Evolutionary conservation across 257 asterid genomes (phyloP).

Genomic region (Solanum arcanum): DNA sequence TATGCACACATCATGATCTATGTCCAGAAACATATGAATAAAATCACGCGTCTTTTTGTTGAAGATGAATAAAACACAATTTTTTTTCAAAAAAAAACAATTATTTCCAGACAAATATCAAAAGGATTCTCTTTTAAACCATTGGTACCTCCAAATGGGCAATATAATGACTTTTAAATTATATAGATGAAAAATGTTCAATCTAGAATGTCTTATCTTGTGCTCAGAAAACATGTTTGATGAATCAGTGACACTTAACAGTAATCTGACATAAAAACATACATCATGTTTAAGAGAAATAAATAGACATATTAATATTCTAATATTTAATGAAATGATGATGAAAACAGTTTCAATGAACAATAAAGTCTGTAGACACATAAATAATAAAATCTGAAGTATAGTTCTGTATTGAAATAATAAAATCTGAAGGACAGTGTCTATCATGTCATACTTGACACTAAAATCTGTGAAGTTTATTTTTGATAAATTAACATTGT

Average conservation of each 20-base stretch:
- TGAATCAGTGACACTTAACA: neutral
- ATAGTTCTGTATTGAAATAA: neutral
- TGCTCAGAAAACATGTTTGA: neutral
- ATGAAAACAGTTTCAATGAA: neutral
- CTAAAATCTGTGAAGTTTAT: neutral
- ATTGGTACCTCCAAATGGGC: neutral
- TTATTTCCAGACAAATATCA: neutral
- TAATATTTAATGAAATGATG: neutral
- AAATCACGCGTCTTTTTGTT: neutral
- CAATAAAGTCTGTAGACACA: neutral
- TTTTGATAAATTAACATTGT: neutral
- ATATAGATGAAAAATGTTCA: neutral
- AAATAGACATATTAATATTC: neutral
- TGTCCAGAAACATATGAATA: neutral
- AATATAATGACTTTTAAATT: neutral
- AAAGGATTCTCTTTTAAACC: neutral
- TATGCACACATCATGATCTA: neutral
- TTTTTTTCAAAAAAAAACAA: too few species aligned
- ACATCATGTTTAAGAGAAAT: neutral
- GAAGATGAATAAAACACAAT: neutral
- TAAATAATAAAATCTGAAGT: neutral
- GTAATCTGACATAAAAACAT: neutral
- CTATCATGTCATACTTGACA: neutral
- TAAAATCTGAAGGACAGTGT: neutral
- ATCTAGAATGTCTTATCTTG: neutral